Evolutionary conservation across 2,329 filamentous ascomycete species (phyloP), one percentile per base, ranked within the genome.

Genomic region (Cadophora malorum): DNA sequence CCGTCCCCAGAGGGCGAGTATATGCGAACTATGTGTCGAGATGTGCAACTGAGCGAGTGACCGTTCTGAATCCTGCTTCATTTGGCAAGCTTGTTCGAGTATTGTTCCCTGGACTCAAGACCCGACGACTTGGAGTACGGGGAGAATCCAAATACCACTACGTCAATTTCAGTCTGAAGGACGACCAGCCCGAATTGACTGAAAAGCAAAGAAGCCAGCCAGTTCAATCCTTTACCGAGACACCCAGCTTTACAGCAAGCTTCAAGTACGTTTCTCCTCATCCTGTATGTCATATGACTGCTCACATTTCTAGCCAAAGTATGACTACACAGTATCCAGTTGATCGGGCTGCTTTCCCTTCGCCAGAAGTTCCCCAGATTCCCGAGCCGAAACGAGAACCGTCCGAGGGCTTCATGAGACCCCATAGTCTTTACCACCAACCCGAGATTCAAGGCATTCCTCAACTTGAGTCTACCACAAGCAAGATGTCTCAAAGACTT

Each of bases 81-180:
- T 99, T 99, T 80, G 96, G 96, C 66, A 99, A 99, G 80, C 87
- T 99, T 53, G 96, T 99, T 41, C 90, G 96, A 38, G 95, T 99
- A 49, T 91, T 99, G 63, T 99, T 98, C 75, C 95, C 96, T 0
- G 95, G 94, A 52, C 90, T 99, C 25, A 95, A 97, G 80, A 99
- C 96, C 38, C 87, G 96, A 68, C 88, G 96, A 71, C 84, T 99
- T 14, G 96, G 96, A 70, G 94, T 98, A 58, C 89, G 96, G 64
- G 96, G 96, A 71, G 95, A 98, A 81, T 99, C 96, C 16, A 99
- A 99, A 79, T 99, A 99, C 79, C 96, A 99, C 80, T 99, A 99
- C 76, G 88, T 90, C 58, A 89, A 90, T 76, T 91, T 91, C 74
- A 82, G 82, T 14, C 79, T 90, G 62, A 80, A 82, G 52, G 88